phyloP scores from a whole-genome alignment of 139 green algal genomes.

The Nannochloris sp. region DNA sequence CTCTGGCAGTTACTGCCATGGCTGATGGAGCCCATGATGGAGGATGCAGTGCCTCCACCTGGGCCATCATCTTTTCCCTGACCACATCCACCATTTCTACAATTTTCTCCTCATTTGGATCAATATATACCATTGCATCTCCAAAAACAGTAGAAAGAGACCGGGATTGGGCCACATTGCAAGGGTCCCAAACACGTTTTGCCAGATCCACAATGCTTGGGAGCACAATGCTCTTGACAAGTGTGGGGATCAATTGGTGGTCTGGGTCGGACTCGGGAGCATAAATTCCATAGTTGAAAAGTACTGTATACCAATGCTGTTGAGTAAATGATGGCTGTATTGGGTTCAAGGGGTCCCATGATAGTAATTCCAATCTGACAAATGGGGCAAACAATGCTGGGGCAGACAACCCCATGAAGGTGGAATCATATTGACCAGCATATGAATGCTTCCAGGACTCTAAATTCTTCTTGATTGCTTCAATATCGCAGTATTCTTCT shows the following conservation, averaged over 20 bases:
- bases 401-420: constrained; percentile 61
- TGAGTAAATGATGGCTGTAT: not conserved
- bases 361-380: constrained; percentile 82
- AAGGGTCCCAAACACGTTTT: constrained; percentile 53
- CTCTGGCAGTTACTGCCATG: not conserved
- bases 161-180: constrained; percentile 34
- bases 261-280: constrained; percentile 47
- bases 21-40: not conserved
- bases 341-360: constrained; percentile 73
- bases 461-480: constrained; percentile 46
- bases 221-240: constrained; percentile 71
- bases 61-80: not conserved
- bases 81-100: not conserved
- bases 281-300: constrained; percentile 14
- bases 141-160: constrained; percentile 39
- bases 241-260: constrained; percentile 61
- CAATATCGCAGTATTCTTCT: constrained; percentile 63
- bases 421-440: constrained; percentile 56
- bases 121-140: constrained; percentile 65
- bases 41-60: not conserved
- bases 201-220: constrained; percentile 48
- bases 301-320: constrained; percentile 32
- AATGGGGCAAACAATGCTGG: constrained; percentile 88
- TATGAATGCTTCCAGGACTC: constrained; percentile 55
- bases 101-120: constrained; percentile 16